Evolutionary conservation across 2,329 filamentous ascomycete genomes (phyloP).

Genomic region (Xylariomycetidae sp.): DNA sequence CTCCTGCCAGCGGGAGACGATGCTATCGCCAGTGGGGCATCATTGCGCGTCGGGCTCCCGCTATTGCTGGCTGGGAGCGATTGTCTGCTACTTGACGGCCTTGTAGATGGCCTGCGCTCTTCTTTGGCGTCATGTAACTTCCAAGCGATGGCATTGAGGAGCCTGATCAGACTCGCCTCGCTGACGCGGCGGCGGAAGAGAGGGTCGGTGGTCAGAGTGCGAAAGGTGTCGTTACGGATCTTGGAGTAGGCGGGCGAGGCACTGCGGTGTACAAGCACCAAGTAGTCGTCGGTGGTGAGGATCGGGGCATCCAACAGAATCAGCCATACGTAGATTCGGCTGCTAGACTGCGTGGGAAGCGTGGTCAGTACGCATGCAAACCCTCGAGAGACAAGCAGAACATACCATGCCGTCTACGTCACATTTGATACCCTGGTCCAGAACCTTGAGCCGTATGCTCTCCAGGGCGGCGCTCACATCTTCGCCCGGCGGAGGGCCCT

Average conservation of each 20-base stretch:
- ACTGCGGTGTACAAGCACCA: slow-evolving; percentile 84
- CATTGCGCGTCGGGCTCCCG: slow-evolving; percentile 32
- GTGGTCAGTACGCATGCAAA: not conserved
- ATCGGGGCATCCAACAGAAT: slow-evolving; percentile 85
- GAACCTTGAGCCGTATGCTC: slow-evolving; percentile 65
- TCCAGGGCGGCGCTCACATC: slow-evolving; percentile 63
- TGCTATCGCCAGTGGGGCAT: slow-evolving; percentile 33
- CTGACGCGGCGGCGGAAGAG: slow-evolving; percentile 92
- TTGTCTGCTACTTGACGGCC: slow-evolving; percentile 24
- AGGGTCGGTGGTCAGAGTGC: slow-evolving; percentile 93
- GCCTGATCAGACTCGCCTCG: slow-evolving; percentile 87
- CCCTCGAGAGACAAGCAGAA: slow-evolving; percentile 5
- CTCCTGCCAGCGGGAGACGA: slow-evolving; percentile 41
- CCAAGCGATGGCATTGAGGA: slow-evolving; percentile 95
- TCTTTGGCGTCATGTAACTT: slow-evolving; percentile 74
- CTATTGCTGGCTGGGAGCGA: slow-evolving; percentile 26
- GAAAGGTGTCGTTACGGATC: slow-evolving; percentile 97
- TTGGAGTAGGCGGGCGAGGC: slow-evolving; percentile 93
- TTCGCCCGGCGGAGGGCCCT: slow-evolving; percentile 68
- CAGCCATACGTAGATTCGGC: slow-evolving; percentile 94
- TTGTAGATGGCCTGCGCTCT: slow-evolving; percentile 30
- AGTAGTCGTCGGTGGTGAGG: slow-evolving; percentile 79
- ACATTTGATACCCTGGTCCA: slow-evolving; percentile 69
- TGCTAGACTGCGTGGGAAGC: slow-evolving; percentile 59
- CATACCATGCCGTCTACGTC: slow-evolving; percentile 76